Base-by-base conservation (phyloP, 768 basidiomycete species). In the Pleurotus eryngii region DNA sequence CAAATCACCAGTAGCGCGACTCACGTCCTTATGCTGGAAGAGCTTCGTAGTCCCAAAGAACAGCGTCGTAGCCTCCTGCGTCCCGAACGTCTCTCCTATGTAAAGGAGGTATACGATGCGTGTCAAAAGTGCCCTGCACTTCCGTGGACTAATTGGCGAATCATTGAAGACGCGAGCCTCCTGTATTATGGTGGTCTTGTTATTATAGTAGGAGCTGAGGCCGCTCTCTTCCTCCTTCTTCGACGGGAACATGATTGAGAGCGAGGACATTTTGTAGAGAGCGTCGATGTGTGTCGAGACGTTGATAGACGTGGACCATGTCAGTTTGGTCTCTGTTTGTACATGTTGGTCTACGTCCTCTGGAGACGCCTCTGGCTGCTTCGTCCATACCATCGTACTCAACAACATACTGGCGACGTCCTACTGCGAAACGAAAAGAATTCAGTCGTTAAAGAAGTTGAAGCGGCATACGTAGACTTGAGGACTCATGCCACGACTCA, bases 111-210 rank as follows among this genome's bases (percentile, higher is more conserved):
- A 96, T 43, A 98, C 92, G 65, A 98, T 95, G 68, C 96, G 83
- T 45, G 96, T 98, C 67, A 99, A 85, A 56, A 99, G 84, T 46
- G 95, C 89, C 70, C 96, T 85, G 75, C 96, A 98, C 78, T 95
- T 97, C 69, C 95, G 82, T 17, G 96, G 96, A 69, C 92, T 96
- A 75, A 99, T 95, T 59, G 97, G 97, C 15, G 96, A 97, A 69
- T 98, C 96, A 76, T 99, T 98, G 86, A 99, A 99, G 58, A 95
- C 90, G 63, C 97, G 87, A 59, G 97, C 95, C 72, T 99, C 97
- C 72, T 98, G 97, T 64, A 98, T 90, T 63, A 98, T 90, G 1
- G 96, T 97, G 18, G 93, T 95, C 74, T 98, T 98, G 81, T 98
- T 96, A 76, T 93, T 93, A 72, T 92, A 91, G 73, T 90, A 95